Percentiles rank a stretch among this genome's conserved stretches.
These are phyloP conservation scores for Penicillium pulvis DNA, from an alignment of 495 filamentous ascomycete species.

Conservation along the genomic window DNA sequence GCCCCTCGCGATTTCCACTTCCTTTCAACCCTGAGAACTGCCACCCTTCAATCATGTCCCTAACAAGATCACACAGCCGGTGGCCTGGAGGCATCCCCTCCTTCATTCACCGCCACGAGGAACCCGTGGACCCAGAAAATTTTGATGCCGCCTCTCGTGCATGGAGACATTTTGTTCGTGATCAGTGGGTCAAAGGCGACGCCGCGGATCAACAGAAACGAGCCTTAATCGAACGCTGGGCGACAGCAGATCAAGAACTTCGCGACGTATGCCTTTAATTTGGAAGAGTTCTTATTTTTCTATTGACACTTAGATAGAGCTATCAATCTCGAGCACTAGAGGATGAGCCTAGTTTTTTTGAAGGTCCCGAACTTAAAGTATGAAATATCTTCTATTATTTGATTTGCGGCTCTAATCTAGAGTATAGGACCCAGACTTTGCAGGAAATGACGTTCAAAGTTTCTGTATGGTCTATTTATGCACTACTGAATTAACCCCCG, in stretches of 20 bases:
- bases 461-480: too few species aligned
- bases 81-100: conserved; percentile 5
- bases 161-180: conserved; percentile 15
- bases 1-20: too few species aligned
- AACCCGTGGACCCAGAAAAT: conserved; percentile 6
- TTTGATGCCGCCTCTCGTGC: neutral
- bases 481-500: too few species aligned
- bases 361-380: too few species aligned
- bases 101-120: conserved; percentile 14
- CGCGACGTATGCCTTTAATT: conserved; percentile 10
- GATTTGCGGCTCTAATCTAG: neutral
- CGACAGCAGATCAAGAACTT: conserved; percentile 18
- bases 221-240: conserved; percentile 16
- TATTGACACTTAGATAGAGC: too few species aligned
- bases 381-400: too few species aligned
- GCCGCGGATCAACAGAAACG: conserved; percentile 15
- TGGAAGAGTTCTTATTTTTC: neutral
- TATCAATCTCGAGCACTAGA: too few species aligned
- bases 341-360: too few species aligned
- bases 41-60: neutral
- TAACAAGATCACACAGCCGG: neutral
- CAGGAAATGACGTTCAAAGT: too few species aligned
- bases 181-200: conserved; percentile 11
- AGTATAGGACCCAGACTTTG: neutral
- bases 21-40: too few species aligned